Evolutionary conservation across 495 filamentous ascomycete species (phyloP).

Genomic region (Venustampulla echinocandica): DNA sequence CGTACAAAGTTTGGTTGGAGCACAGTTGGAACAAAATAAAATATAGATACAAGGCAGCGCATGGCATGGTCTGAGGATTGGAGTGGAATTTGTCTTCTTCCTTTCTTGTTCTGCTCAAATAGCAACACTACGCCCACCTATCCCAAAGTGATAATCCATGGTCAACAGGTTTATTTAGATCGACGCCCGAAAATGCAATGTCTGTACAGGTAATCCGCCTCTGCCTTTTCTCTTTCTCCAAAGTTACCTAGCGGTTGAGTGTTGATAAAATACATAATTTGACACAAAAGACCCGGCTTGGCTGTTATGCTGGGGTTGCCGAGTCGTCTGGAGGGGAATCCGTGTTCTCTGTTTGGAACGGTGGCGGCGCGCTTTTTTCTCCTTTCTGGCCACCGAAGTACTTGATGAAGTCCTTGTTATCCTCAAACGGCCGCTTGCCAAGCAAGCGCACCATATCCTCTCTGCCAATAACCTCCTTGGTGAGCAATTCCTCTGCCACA

Average conservation of each 20-base stretch:
- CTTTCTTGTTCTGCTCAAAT: not conserved
- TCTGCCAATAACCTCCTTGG: constrained; percentile 80
- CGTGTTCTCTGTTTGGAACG: constrained; percentile 41
- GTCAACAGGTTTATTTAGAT: not conserved
- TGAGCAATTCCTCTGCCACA: constrained; percentile 85
- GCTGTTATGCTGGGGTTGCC: constrained; percentile 1
- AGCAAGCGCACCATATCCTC: constrained; percentile 88
- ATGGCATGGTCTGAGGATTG: not conserved
- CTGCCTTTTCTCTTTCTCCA: too few relatives aligned
- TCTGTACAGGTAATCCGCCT: not conserved
- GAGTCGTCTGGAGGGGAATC: constrained; percentile 24
- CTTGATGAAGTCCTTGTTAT: constrained; percentile 82
- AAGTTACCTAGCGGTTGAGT: too few relatives aligned
- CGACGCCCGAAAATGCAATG: not conserved
- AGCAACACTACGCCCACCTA: not conserved
- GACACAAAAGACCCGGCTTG: too few relatives aligned
- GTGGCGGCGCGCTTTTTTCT: constrained; percentile 47
- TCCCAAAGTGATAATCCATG: too few relatives aligned
- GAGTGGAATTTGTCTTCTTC: not conserved
- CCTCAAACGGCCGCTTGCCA: constrained; percentile 71
- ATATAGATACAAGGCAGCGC: not conserved
- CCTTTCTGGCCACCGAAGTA: constrained; percentile 59
- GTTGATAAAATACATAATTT: not conserved
- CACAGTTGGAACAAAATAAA: too few relatives aligned
- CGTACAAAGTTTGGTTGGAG: too few relatives aligned